Conservation (phyloP, 78 protist species). For the Dictyostelium purpureum region DNA sequence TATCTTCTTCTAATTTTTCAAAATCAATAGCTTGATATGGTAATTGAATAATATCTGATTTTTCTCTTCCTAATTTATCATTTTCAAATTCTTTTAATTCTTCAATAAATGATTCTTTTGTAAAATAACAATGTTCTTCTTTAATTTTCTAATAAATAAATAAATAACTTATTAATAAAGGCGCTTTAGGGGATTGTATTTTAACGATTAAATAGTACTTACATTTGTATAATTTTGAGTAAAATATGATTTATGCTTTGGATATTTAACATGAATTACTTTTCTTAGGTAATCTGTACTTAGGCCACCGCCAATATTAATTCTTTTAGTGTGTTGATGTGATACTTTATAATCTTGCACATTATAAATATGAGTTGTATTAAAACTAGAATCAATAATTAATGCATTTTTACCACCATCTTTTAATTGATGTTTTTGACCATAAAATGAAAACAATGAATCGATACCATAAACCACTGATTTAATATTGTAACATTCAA, state of each 20-base stretch:
- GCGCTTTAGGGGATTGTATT: background rate
- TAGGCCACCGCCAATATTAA: slow-evolving; percentile 58
- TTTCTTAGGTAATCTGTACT: slow-evolving; percentile 58
- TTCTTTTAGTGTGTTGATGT: slow-evolving; percentile 44
- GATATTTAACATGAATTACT: slow-evolving; percentile 66
- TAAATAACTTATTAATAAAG: too few relatives aligned
- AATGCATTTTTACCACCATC: slow-evolving; percentile 56
- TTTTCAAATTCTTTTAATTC: slow-evolving; percentile 31
- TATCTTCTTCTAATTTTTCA: slow-evolving; percentile 54
- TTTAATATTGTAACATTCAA: slow-evolving; percentile 73
- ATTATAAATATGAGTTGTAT: slow-evolving; percentile 62
- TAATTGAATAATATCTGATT: slow-evolving; percentile 39
- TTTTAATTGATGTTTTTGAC: slow-evolving; percentile 1
- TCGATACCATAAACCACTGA: slow-evolving; percentile 78
- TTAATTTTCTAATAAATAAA: slow-evolving; percentile 17
- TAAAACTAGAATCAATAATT: slow-evolving; percentile 51
- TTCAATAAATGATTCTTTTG: background rate
- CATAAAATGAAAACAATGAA: slow-evolving; percentile 68
- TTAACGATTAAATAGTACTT: background rate
- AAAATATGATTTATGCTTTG: slow-evolving; percentile 76
- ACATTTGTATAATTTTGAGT: slow-evolving; percentile 56
- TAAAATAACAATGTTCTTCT: slow-evolving; percentile 34
- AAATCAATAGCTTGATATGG: slow-evolving; percentile 66
- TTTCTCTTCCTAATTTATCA: background rate
- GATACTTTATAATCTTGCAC: slow-evolving; percentile 17